phyloP scores from a whole-genome alignment of 139 green algal species.

The Deuterostichococcus epilithicus region DNA sequence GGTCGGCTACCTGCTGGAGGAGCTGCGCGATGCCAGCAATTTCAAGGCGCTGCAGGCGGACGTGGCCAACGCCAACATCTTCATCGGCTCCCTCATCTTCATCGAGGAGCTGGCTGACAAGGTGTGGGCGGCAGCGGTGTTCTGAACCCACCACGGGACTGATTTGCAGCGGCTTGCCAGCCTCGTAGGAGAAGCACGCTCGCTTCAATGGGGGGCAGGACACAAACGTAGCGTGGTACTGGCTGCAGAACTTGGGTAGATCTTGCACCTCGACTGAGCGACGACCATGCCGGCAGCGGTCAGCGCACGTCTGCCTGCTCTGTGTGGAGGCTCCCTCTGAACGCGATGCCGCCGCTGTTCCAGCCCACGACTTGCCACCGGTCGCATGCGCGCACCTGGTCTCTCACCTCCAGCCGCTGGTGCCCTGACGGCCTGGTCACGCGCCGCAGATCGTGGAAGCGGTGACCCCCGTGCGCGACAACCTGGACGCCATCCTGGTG shows the following conservation, averaged over 20 bases:
- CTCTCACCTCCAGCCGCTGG: background rate
- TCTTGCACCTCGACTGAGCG: no score
- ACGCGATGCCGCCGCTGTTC: no score
- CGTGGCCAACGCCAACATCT: conserved; percentile 90
- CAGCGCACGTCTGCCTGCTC: no score
- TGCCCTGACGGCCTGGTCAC: background rate
- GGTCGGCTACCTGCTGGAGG: conserved; percentile 97
- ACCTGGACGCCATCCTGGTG: conserved; percentile 93
- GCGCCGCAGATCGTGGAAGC: conserved; percentile 74
- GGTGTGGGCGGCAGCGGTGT: conserved; percentile 26
- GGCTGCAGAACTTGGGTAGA: no score
- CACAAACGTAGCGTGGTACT: no score
- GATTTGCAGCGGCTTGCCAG: background rate
- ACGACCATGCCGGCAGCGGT: no score
- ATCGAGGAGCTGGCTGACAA: conserved; percentile 99
- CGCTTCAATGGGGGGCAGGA: no score
- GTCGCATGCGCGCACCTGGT: no score
- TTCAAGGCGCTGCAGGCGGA: conserved; percentile 87
- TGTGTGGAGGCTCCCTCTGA: no score
- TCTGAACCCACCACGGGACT: background rate
- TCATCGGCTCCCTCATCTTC: conserved; percentile 99
- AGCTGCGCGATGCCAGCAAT: conserved; percentile 90
- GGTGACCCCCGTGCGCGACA: conserved; percentile 70
- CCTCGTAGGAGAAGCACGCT: no score
- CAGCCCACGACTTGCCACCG: no score